phyloP scores from a whole-genome alignment of 1,284 basidiomycete species.

The Chiua sp. region DNA sequence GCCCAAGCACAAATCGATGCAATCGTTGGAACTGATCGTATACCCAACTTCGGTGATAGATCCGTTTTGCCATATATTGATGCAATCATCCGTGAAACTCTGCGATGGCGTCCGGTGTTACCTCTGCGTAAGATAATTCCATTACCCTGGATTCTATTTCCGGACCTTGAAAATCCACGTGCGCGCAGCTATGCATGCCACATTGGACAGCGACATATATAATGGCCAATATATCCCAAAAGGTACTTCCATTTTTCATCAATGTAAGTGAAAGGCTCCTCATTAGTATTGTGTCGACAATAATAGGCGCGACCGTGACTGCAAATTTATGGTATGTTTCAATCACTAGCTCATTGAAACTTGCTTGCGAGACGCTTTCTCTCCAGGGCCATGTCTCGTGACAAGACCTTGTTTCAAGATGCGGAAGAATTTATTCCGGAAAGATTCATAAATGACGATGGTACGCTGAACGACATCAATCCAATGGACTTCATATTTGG shows the following conservation, averaged over 20 bases:
- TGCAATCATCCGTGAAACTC: constrained; percentile 43
- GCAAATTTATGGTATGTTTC: constrained; percentile 20
- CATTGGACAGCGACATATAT: constrained; percentile 18
- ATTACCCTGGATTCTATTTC: too few relatives aligned
- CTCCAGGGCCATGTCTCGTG: constrained; percentile 25
- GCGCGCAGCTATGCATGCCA: constrained; percentile 20
- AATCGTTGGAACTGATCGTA: constrained; percentile 38
- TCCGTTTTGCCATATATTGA: constrained; percentile 42
- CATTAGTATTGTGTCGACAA: too few relatives aligned
- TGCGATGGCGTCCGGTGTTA: constrained; percentile 26
- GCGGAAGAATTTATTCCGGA: constrained; percentile 23
- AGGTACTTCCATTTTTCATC: constrained; percentile 7
- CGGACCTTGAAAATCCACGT: too few relatives aligned
- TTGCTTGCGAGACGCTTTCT: too few relatives aligned
- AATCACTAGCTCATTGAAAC: too few relatives aligned
- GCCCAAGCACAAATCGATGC: constrained; percentile 46
- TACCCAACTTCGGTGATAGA: constrained; percentile 46
- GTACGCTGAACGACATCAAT: constrained; percentile 11
- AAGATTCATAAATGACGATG: constrained; percentile 9
- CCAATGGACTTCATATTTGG: constrained; percentile 23
- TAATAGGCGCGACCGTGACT: constrained; percentile 15
- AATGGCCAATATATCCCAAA: constrained; percentile 18
- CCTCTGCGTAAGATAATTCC: constrained; percentile 17
- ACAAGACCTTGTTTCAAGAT: constrained; percentile 21
- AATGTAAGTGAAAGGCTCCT: neutral